A percentile compares a stretch with the other conserved stretches of the same genome.
Evolutionary conservation across 306 rosid genomes (phyloP).

Genomic region (Medicago lupulina): DNA sequence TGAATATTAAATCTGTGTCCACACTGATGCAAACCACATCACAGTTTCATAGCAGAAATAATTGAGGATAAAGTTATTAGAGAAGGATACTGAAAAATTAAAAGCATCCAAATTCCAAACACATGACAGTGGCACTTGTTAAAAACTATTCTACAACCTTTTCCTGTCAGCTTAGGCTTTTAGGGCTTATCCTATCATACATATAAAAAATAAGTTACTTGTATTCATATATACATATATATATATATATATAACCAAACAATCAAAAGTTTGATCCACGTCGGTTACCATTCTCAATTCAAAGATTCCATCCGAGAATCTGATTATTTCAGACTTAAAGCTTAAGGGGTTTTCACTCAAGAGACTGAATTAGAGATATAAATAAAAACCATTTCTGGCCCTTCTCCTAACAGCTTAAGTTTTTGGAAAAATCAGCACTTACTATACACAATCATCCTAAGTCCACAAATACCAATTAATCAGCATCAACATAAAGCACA

Average conservation of each 20-base stretch:
- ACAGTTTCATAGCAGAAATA: slow-evolving; percentile 29
- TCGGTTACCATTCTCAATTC: slow-evolving; percentile 10
- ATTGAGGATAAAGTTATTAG: not conserved
- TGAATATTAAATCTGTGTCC: slow-evolving; percentile 29
- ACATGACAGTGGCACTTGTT: slow-evolving; percentile 9
- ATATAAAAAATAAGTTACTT: too few relatives aligned
- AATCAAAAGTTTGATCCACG: slow-evolving; percentile 4
- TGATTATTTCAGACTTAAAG: slow-evolving; percentile 8
- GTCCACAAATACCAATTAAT: slow-evolving; percentile 26
- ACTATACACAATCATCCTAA: slow-evolving; percentile 4
- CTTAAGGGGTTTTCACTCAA: slow-evolving; percentile 17
- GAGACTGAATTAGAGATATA: not conserved
- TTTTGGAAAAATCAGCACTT: slow-evolving; percentile 21
- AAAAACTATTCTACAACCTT: slow-evolving; percentile 13
- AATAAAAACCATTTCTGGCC: slow-evolving; percentile 7
- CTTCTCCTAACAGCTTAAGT: slow-evolving; percentile 8
- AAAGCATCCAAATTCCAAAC: slow-evolving; percentile 12
- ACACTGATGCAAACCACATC: slow-evolving; percentile 22
- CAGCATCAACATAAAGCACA: slow-evolving; percentile 1
- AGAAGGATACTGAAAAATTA: slow-evolving; percentile 6
- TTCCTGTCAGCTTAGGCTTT: slow-evolving; percentile 22
- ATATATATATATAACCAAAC: not conserved
- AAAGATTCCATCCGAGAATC: not conserved
- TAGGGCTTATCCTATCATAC: slow-evolving; percentile 3
- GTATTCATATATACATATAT: not conserved